These are phyloP conservation scores for Aspergillus brasiliensis DNA, from an alignment of 2,329 filamentous ascomycete genomes.

Conservation along the genomic window DNA sequence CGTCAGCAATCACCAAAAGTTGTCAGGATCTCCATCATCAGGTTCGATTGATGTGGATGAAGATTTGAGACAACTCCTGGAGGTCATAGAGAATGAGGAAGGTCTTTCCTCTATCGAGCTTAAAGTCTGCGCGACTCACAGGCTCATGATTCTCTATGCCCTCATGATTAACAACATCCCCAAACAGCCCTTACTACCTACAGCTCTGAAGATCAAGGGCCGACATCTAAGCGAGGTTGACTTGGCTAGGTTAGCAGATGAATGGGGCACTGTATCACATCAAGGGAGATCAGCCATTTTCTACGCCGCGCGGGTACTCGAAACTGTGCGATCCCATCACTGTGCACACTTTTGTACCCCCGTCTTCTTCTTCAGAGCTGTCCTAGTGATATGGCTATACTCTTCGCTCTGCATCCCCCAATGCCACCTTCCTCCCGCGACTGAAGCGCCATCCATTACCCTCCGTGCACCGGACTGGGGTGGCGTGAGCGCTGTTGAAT, in stretches of 20 bases:
- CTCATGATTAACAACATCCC: not conserved
- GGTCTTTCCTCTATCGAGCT: not conserved
- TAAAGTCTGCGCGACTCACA: not conserved
- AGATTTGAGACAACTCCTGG: not conserved
- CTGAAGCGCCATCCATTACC: not conserved
- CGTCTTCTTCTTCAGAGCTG: not conserved
- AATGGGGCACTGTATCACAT: not conserved
- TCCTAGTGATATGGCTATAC: not conserved
- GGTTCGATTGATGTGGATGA: not conserved
- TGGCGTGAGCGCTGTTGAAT: not conserved
- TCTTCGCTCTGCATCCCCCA: not conserved
- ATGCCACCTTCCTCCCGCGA: not conserved
- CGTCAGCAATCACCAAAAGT: not conserved
- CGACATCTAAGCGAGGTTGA: not conserved
- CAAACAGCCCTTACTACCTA: not conserved
- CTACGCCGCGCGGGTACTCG: constrained; percentile 3
- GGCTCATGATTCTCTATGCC: not conserved
- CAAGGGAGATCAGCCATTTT: not conserved
- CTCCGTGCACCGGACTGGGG: not conserved
- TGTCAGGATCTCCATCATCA: not conserved
- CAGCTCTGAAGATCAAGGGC: not conserved
- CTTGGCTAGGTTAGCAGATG: not conserved
- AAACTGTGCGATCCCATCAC: not conserved
- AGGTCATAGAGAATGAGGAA: not conserved
- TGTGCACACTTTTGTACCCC: constrained; percentile 1